phyloP scores from a whole-genome alignment of 257 asterid species.

The Perilla frutescens region DNA sequence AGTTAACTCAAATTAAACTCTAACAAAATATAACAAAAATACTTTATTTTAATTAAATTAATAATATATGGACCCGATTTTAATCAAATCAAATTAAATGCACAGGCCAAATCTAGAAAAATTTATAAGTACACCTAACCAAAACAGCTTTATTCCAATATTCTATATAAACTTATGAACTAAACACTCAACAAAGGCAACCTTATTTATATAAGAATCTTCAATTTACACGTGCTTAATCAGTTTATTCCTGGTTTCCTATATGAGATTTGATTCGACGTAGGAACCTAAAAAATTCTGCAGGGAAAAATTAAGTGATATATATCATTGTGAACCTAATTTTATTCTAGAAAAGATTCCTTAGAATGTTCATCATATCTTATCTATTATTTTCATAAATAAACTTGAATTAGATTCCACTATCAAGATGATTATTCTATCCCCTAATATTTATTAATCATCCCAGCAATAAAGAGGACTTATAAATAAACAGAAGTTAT shows the following conservation, averaged over 20 bases:
- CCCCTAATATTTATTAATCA: slow-evolving; percentile 10
- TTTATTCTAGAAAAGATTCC: slow-evolving; percentile 28
- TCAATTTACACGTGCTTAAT: neutral
- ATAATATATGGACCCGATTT: too few relatives aligned
- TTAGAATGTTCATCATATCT: slow-evolving; percentile 35
- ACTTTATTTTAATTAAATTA: too few relatives aligned
- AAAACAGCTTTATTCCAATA: too few relatives aligned
- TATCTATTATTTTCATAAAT: neutral
- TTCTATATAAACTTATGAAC: too few relatives aligned
- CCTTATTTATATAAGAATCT: too few relatives aligned
- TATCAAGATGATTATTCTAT: slow-evolving; percentile 34
- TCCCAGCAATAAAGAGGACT: slow-evolving; percentile 8
- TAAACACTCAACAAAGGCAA: too few relatives aligned
- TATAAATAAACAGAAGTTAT: slow-evolving; percentile 3
- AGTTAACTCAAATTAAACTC: too few relatives aligned
- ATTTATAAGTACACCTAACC: too few relatives aligned
- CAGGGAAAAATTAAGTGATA: neutral
- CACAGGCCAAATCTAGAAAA: too few relatives aligned
- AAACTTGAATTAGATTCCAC: slow-evolving; percentile 19
- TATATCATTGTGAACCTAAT: slow-evolving; percentile 27
- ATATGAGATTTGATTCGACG: neutral
- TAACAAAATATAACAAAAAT: too few relatives aligned
- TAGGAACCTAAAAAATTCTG: slow-evolving; percentile 4
- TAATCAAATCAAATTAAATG: too few relatives aligned
- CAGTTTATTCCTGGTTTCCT: slow-evolving; percentile 11